A percentile compares a stretch with the other conserved stretches of the same genome.
Evolutionary conservation across 305 asterid genomes (phyloP).

Genomic region (Fraxinus nigra): DNA sequence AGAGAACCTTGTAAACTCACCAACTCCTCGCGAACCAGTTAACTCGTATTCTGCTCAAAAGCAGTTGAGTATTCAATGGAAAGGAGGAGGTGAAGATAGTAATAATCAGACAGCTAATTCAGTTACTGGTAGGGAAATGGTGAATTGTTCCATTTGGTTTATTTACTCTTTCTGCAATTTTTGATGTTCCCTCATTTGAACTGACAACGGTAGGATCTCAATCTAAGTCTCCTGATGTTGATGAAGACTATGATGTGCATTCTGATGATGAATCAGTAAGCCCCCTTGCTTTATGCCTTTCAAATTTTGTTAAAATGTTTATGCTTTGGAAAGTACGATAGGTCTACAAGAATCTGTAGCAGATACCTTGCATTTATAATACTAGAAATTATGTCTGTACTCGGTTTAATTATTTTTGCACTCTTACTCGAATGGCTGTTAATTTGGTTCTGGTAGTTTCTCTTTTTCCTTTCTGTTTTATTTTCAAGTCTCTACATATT

Average conservation of each 20-base stretch:
- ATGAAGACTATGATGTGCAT: conserved; percentile 68
- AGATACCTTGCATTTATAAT: neutral
- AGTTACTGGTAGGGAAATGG: conserved; percentile 49
- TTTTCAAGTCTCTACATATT: neutral
- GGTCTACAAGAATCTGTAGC: conserved; percentile 13
- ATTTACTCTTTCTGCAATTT: conserved; percentile 16
- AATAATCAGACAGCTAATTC: conserved; percentile 36
- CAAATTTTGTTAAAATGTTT: conserved; percentile 15
- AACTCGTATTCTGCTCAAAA: conserved; percentile 40
- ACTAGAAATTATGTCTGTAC: conserved; percentile 12
- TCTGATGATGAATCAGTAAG: conserved; percentile 79
- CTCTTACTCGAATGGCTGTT: conserved; percentile 9
- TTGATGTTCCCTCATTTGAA: conserved; percentile 31
- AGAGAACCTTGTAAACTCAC: conserved; percentile 81
- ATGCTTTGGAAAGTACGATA: conserved; percentile 7
- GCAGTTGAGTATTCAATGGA: conserved; percentile 35
- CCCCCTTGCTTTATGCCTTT: conserved; percentile 22
- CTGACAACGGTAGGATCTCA: conserved; percentile 65
- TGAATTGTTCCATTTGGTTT: conserved; percentile 15
- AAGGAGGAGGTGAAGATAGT: conserved; percentile 39
- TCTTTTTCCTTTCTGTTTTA: neutral
- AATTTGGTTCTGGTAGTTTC: neutral
- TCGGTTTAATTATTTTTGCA: conserved; percentile 13
- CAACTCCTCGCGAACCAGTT: conserved; percentile 44
- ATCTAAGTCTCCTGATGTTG: conserved; percentile 60